Conservation (phyloP, 2,329 filamentous ascomycete species). For the Elsinoe perseae region DNA sequence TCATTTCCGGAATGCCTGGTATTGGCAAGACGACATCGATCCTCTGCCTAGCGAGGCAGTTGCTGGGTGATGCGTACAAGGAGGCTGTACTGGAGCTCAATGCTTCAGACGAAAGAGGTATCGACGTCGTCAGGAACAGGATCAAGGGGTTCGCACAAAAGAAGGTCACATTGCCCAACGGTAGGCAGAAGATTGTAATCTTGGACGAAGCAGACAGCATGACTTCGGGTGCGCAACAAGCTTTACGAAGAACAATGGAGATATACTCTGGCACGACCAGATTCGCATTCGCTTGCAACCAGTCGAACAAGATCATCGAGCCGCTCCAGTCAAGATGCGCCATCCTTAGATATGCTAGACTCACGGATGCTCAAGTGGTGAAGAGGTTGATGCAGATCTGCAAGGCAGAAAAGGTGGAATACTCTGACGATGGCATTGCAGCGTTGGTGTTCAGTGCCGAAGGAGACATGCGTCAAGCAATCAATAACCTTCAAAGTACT, state of each 20-base stretch:
- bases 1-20: slow-evolving; percentile 98
- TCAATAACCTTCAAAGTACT: slow-evolving; percentile 96
- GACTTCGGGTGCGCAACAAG: slow-evolving; percentile 94
- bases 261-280: slow-evolving; percentile 95
- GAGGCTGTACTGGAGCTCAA: slow-evolving; percentile 96
- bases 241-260: slow-evolving; percentile 92
- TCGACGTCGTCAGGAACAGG: slow-evolving; percentile 91
- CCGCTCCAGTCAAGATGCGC: slow-evolving; percentile 95
- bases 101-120: slow-evolving; percentile 90
- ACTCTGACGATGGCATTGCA: slow-evolving; percentile 86
- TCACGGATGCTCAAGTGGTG: slow-evolving; percentile 88
- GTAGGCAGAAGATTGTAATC: slow-evolving; percentile 92
- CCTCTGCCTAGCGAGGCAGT: slow-evolving; percentile 81
- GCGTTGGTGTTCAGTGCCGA: slow-evolving; percentile 97
- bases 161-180: slow-evolving; percentile 87
- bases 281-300: slow-evolving; percentile 97
- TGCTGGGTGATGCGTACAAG: slow-evolving; percentile 90
- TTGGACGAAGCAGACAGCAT: slow-evolving; percentile 96
- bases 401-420: slow-evolving; percentile 81
- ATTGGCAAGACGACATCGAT: slow-evolving; percentile 98
- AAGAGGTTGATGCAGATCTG: slow-evolving; percentile 87
- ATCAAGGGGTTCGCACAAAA: slow-evolving; percentile 99
- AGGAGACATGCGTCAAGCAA: slow-evolving; percentile 97
- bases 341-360: slow-evolving; percentile 83
- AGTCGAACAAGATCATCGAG: slow-evolving; percentile 99